Evolutionary conservation across 2,329 filamentous ascomycete species (phyloP).

Genomic region (Colletotrichum endophyticum): DNA sequence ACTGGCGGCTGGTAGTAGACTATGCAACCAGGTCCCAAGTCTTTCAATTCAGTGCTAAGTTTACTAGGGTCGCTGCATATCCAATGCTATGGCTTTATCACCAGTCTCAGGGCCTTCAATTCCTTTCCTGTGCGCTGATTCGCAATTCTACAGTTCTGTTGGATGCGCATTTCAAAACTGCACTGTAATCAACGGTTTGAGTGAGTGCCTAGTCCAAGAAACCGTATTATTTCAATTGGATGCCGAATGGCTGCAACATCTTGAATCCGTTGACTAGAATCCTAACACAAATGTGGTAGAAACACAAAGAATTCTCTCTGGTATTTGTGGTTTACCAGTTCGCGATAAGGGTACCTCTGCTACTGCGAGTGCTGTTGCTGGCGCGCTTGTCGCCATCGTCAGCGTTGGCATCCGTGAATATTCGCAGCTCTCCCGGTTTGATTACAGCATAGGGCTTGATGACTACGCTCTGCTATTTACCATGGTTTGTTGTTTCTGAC

Average conservation of each 20-base stretch:
- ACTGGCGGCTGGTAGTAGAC: neutral
- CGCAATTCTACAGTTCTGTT: neutral
- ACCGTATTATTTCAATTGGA: neutral
- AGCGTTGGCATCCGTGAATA: conserved; percentile 3
- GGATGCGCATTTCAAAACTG: neutral
- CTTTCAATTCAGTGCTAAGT: neutral
- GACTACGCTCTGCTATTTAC: conserved; percentile 6
- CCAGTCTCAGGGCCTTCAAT: neutral
- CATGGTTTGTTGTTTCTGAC: neutral
- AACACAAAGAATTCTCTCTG: neutral
- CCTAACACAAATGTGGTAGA: neutral
- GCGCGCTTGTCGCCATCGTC: neutral
- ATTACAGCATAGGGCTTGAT: neutral
- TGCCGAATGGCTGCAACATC: neutral
- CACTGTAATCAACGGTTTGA: neutral
- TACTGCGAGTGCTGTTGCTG: conserved; percentile 1
- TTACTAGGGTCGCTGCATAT: neutral
- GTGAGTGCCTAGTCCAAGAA: neutral
- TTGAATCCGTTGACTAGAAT: neutral
- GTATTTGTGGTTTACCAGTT: neutral
- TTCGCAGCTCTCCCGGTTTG: neutral
- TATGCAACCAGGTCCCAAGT: neutral
- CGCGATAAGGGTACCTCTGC: neutral
- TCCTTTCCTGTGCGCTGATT: neutral
- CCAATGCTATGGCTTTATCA: neutral